phyloP scores from a whole-genome alignment of 2,329 filamentous ascomycete genomes.

The Rugonectria rugulosa region DNA sequence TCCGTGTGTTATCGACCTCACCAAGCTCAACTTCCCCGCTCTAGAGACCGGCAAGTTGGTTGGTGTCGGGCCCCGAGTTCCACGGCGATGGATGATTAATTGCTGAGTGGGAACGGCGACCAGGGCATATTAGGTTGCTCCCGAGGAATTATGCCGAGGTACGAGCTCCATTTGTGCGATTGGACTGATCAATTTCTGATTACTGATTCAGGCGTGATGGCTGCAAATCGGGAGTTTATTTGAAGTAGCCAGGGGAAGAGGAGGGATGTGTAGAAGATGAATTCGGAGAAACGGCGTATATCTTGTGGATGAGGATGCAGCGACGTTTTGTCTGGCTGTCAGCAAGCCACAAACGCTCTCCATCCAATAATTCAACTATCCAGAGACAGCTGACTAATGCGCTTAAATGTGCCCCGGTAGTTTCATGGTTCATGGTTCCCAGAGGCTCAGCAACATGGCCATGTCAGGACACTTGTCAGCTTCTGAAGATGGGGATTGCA shows the following conservation, averaged over 20 bases:
- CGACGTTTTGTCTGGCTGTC: too few relatives aligned
- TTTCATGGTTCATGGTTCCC: constrained; percentile 5
- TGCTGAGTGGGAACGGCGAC: constrained; percentile 9
- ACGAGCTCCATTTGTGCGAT: neutral
- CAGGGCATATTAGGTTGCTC: neutral
- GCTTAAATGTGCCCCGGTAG: constrained; percentile 8
- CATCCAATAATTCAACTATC: constrained; percentile 15
- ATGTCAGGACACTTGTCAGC: constrained; percentile 20
- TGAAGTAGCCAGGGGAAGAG: too few relatives aligned
- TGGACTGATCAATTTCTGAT: neutral
- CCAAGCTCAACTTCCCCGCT: neutral
- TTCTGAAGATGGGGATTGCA: neutral
- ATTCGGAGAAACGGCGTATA: neutral
- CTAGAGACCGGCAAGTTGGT: neutral
- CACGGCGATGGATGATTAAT: constrained; percentile 11
- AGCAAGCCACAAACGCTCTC: neutral
- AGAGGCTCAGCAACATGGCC: constrained; percentile 10
- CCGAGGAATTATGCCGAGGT: constrained; percentile 8
- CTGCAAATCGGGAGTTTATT: too few relatives aligned
- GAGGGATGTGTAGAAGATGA: too few relatives aligned
- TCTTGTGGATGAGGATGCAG: too few relatives aligned
- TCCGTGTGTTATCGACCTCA: too few relatives aligned
- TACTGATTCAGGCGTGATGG: neutral
- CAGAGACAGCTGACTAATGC: constrained; percentile 1
- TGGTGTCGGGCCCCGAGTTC: constrained; percentile 2